Evolutionary conservation across 257 asterid genomes (phyloP).

Genomic region (Schizonepeta tenuifolia): DNA sequence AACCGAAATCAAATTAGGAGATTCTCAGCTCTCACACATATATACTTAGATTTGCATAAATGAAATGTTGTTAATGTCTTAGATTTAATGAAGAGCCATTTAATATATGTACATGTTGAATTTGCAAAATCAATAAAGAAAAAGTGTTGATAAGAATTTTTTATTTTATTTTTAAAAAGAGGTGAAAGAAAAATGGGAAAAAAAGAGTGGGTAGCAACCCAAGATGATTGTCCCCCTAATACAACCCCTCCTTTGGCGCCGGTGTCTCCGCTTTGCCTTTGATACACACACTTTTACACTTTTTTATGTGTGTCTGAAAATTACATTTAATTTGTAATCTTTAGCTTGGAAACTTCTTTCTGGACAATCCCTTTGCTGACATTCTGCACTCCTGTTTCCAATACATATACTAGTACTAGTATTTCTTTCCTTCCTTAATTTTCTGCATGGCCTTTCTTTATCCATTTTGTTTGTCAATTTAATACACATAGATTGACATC

Average conservation of each 20-base stretch:
- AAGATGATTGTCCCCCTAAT: slow-evolving; percentile 59
- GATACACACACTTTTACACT: slow-evolving; percentile 5
- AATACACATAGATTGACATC: too few relatives aligned
- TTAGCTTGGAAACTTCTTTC: slow-evolving; percentile 41
- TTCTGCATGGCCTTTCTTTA: background rate
- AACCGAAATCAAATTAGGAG: too few relatives aligned
- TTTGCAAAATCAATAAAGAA: slow-evolving; percentile 11
- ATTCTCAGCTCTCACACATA: too few relatives aligned
- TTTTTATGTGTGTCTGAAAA: slow-evolving; percentile 30
- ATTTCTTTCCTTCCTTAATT: background rate
- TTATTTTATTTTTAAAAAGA: too few relatives aligned
- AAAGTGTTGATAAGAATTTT: slow-evolving; percentile 28
- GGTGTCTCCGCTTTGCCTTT: slow-evolving; percentile 60
- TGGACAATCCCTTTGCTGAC: slow-evolving; percentile 59
- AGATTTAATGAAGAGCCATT: background rate
- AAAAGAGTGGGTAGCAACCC: slow-evolving; percentile 39
- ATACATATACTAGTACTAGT: background rate
- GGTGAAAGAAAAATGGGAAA: background rate
- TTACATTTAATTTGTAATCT: background rate
- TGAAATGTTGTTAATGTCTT: background rate
- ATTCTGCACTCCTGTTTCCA: slow-evolving; percentile 69
- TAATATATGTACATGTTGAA: background rate
- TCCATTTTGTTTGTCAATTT: too few relatives aligned
- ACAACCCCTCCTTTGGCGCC: slow-evolving; percentile 63
- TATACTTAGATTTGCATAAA: too few relatives aligned